These are phyloP conservation scores for Thuja plicata DNA, from an alignment of 83 land plant genomes.

Conservation along the genomic window DNA sequence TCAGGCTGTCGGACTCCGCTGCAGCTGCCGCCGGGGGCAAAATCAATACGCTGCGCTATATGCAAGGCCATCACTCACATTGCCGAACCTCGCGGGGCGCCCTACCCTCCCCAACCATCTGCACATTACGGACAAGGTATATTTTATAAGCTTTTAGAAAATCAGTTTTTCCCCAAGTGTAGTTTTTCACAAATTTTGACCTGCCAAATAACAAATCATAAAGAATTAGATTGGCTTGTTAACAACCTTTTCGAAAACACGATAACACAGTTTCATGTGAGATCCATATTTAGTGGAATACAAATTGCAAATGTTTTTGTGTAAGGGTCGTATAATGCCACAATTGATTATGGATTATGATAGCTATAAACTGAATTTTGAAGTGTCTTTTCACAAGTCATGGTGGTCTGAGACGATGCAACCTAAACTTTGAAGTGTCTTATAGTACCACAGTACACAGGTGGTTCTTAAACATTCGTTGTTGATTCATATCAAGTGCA, in stretches of 20 bases:
- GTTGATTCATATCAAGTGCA: not conserved
- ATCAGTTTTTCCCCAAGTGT: too few species aligned
- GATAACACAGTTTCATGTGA: too few species aligned
- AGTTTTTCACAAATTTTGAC: too few species aligned
- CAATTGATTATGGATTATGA: not conserved
- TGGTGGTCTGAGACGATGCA: not conserved
- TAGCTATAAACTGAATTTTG: not conserved
- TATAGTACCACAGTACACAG: not conserved
- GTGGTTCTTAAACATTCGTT: not conserved
- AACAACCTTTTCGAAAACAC: not conserved
- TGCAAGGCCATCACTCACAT: slow-evolving; percentile 61
- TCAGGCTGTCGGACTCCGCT: slow-evolving; percentile 66
- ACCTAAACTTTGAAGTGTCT: not conserved
- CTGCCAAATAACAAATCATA: not conserved
- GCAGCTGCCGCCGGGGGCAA: slow-evolving; percentile 75
- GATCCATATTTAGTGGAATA: too few species aligned
- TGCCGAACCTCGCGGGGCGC: slow-evolving; percentile 42
- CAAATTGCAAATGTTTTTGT: not conserved
- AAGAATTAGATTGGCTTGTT: not conserved
- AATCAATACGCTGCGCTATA: slow-evolving; percentile 69
- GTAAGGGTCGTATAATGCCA: not conserved
- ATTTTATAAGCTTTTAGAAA: not conserved
- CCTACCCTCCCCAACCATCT: slow-evolving; percentile 3
- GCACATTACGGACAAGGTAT: not conserved
- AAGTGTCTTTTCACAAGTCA: not conserved